phyloP scores from a whole-genome alignment of 2,329 filamentous ascomycete genomes.

The Fusarium anthophilum region DNA sequence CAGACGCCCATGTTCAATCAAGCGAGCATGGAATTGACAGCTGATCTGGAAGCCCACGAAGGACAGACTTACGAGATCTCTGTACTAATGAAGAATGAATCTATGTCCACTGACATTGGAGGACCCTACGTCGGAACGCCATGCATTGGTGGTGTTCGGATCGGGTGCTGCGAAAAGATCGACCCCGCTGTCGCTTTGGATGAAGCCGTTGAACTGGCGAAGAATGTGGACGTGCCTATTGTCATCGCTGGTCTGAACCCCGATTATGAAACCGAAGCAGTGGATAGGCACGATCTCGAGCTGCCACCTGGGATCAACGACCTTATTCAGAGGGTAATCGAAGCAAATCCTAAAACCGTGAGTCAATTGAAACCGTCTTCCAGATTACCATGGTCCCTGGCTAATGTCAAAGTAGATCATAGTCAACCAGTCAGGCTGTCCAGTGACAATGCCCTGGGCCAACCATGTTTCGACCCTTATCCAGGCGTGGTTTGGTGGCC shows the following conservation, averaged over 20 bases:
- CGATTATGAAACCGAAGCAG: background rate
- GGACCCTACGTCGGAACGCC: no score
- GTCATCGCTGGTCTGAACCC: slow-evolving; percentile 51
- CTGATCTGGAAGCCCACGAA: no score
- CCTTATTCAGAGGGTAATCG: background rate
- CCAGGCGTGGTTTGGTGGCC: slow-evolving; percentile 77
- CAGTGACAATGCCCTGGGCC: background rate
- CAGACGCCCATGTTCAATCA: no score
- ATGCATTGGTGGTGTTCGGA: no score
- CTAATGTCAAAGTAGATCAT: background rate
- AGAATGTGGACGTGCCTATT: slow-evolving; percentile 62
- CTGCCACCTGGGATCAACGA: slow-evolving; percentile 2
- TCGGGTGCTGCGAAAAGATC: no score
- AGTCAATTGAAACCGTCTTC: no score
- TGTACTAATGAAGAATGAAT: no score
- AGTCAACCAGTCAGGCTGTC: background rate
- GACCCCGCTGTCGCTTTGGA: no score
- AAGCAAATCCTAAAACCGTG: slow-evolving; percentile 18
- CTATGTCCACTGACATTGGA: no score
- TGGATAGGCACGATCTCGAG: background rate
- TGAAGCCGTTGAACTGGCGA: slow-evolving; percentile 56
- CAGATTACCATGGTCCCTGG: no score
- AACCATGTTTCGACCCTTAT: slow-evolving; percentile 48
- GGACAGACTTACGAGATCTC: no score
- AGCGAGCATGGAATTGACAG: no score